Base-by-base conservation (phyloP, 1,284 basidiomycete species). In the Dichomitus squalens region DNA sequence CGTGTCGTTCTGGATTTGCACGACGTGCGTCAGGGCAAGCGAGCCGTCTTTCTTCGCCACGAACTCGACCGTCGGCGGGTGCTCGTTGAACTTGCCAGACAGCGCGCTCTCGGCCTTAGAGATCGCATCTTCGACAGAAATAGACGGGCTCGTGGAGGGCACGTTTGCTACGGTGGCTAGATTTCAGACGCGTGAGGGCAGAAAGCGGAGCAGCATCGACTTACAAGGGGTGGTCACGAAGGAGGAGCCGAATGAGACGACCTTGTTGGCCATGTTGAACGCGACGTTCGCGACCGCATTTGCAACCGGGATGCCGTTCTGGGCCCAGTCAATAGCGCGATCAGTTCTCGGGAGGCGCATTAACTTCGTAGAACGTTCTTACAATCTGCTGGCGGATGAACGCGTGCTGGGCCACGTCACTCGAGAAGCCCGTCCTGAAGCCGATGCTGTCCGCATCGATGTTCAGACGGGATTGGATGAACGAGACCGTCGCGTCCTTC, bases 1-100 rank as follows among this genome's bases (percentile, higher is more conserved):
- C 62, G 72, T 72, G 18, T 78, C 76, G 57, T 82, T 81, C 66
- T 81, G 80, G 50, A 86, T 76, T 66, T 84, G 80, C 21, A 83
- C 66, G 27, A 85, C 83, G 61, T 84, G 78, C 0, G 78, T 76
- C 46, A 82, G 76, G 34, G 78, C 76, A 41, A 80, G 76, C 14
- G 36, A 40, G 38, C 27, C 38, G 18, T 51, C 49, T 27, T 40
- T 48, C 51, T 72, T 72, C 23, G 72, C 76, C 44, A 81, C 72
- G 64, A 76, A 83, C 62, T 81, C 78, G 51, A 83, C 60, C n/a
- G 73, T 75, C 23, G 76, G 55, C 2, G 76, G 74, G 53, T 75
- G 69, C 20, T 72, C 68, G 64, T 80, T 80, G 69, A 73, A 77
- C 34, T 69, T 76, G 5, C 77, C 81, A 12, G 71, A 71, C 1